These are phyloP conservation scores for Leucosporidium creatinivorum DNA, from an alignment of 768 basidiomycete genomes.

Conservation along the genomic window DNA sequence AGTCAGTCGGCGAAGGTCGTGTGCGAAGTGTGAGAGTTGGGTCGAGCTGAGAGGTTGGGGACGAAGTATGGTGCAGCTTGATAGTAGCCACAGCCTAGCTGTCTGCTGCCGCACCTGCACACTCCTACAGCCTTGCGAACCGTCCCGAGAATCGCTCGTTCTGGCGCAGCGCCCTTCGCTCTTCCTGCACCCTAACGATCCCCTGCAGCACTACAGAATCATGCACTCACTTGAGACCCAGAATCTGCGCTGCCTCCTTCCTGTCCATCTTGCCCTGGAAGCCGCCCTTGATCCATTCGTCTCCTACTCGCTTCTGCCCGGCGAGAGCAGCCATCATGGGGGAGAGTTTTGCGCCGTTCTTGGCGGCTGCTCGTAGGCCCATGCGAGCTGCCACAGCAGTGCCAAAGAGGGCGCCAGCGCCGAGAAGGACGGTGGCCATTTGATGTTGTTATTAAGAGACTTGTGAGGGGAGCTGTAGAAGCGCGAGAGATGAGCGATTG, in stretches of 20 bases:
- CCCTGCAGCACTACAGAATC: constrained; percentile 3
- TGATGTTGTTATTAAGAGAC: too few species aligned
- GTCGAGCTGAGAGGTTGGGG: too few species aligned
- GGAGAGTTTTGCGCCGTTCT: constrained; percentile 30
- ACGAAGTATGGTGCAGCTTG: not conserved
- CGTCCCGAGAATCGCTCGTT: not conserved
- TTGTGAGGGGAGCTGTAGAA: too few species aligned
- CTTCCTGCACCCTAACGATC: not conserved
- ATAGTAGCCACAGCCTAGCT: not conserved
- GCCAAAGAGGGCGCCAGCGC: constrained; percentile 62
- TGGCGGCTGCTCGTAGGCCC: constrained; percentile 48
- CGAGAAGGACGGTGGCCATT: constrained; percentile 74
- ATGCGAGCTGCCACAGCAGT: constrained; percentile 69
- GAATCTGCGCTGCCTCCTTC: constrained; percentile 80
- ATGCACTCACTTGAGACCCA: constrained; percentile 76
- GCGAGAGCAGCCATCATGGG: constrained; percentile 33
- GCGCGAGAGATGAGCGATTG: too few species aligned
- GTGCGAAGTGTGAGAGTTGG: too few species aligned
- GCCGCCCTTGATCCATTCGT: constrained; percentile 86
- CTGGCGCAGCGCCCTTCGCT: not conserved
- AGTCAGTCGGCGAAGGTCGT: too few species aligned
- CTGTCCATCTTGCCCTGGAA: constrained; percentile 95
- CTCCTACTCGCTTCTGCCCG: constrained; percentile 47
- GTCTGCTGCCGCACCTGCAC: not conserved
- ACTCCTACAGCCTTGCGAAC: not conserved